Percentiles rank a stretch among this genome's conserved stretches.
Conservation (phyloP, 495 filamentous ascomycete genomes). For the Penicillium crystallinum region DNA sequence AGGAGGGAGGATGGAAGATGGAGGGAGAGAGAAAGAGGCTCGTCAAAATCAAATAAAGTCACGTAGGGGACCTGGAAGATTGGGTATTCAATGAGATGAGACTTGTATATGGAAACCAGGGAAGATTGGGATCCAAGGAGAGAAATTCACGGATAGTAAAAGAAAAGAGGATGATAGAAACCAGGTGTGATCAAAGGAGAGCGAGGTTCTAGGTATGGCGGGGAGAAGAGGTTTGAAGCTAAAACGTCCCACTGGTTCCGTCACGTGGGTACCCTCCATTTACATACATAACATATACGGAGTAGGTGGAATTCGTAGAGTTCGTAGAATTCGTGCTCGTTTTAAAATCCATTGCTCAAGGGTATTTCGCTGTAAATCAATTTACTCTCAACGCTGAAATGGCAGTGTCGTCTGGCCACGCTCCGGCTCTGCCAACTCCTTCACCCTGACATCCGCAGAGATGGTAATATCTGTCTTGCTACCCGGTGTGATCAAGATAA, state of each 20-base stretch:
- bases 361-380: background rate
- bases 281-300: too few species aligned
- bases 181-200: background rate
- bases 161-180: background rate
- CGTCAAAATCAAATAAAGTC: background rate
- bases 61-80: background rate
- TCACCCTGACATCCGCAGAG: constrained; percentile 75
- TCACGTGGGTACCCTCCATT: constrained; percentile 8
- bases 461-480: constrained; percentile 66
- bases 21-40: background rate
- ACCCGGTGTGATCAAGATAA: constrained; percentile 94
- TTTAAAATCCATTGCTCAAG: background rate
- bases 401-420: constrained; percentile 41
- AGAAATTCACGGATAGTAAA: background rate
- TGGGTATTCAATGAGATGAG: background rate
- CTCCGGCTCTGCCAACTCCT: constrained; percentile 68
- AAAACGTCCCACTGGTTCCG: background rate
- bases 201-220: background rate
- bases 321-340: too few species aligned
- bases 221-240: constrained; percentile 9
- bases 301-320: too few species aligned
- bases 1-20: background rate
- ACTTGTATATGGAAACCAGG: background rate
- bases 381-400: constrained; percentile 17
- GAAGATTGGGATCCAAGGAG: background rate